A percentile compares a stretch with the other conserved stretches of the same genome.
These are phyloP conservation scores for Pythium folliculosum DNA, from an alignment of 352 stramenopile species.

Conservation along the genomic window DNA sequence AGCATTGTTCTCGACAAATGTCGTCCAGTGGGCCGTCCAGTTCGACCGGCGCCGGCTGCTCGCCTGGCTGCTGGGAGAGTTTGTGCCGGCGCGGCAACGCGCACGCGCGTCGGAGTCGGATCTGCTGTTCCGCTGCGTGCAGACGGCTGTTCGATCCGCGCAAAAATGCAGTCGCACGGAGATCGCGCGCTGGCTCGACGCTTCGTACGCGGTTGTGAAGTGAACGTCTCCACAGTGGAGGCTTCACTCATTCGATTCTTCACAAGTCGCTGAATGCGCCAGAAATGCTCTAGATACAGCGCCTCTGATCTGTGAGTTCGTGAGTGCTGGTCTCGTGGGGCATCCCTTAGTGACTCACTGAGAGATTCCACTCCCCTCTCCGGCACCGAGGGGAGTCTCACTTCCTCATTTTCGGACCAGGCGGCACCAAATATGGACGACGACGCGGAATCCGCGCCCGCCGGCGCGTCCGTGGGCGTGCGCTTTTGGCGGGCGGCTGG, in stretches of 20 bases:
- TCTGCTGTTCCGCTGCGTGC: neutral
- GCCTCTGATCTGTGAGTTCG: no score
- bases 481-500: neutral
- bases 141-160: neutral
- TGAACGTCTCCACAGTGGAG: no score
- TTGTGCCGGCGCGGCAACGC: neutral
- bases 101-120: neutral
- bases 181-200: neutral
- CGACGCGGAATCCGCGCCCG: no score
- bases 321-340: no score
- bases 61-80: neutral
- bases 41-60: neutral
- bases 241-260: neutral
- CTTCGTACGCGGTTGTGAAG: no score
- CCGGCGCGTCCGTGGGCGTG: no score
- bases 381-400: no score
- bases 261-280: neutral
- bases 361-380: no score
- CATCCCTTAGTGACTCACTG: no score
- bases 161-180: neutral
- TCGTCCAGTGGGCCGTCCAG: constrained; percentile 7
- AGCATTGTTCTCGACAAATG: neutral
- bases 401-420: no score
- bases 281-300: no score
- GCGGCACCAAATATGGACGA: no score